These are phyloP conservation scores for Pseudocercospora vitis DNA, from an alignment of 2,329 filamentous ascomycete genomes.

Conservation along the genomic window DNA sequence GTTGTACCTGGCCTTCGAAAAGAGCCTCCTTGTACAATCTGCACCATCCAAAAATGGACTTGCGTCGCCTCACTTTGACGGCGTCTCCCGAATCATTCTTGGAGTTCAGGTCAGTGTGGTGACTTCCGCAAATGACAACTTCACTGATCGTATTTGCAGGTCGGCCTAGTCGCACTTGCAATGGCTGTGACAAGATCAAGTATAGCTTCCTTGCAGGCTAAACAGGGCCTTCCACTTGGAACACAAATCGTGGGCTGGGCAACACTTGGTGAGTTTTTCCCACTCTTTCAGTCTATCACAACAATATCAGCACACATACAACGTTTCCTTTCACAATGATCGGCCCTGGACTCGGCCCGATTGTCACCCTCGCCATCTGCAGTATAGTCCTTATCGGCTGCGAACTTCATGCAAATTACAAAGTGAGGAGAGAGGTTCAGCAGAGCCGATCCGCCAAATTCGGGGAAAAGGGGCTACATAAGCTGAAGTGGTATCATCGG, in stretches of 20 bases:
- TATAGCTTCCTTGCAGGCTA: conserved; percentile 79
- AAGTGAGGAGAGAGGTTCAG: too few relatives aligned
- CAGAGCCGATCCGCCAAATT: too few relatives aligned
- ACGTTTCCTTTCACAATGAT: too few relatives aligned
- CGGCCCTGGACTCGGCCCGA: too few relatives aligned
- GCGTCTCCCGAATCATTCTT: conserved; percentile 59
- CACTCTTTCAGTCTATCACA: not conserved
- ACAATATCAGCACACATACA: too few relatives aligned
- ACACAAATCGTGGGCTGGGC: conserved; percentile 86
- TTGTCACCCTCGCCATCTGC: too few relatives aligned
- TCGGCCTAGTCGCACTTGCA: conserved; percentile 76
- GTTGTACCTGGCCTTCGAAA: conserved; percentile 77
- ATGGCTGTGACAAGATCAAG: conserved; percentile 87
- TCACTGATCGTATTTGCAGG: conserved; percentile 41
- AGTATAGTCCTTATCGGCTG: too few relatives aligned
- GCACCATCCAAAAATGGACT: conserved; percentile 37
- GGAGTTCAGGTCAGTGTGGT: conserved; percentile 56
- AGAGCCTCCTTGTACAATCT: conserved; percentile 54
- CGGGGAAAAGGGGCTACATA: too few relatives aligned
- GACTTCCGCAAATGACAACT: conserved; percentile 40
- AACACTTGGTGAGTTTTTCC: conserved; percentile 60
- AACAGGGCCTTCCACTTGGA: conserved; percentile 77
- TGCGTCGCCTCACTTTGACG: conserved; percentile 40
- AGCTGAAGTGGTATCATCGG: too few relatives aligned
- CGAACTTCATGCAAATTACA: too few relatives aligned